A percentile compares a stretch with the other conserved stretches of the same genome.
Evolutionary conservation across 768 basidiomycete species (phyloP).

Genomic region (Naganishia onofrii): DNA sequence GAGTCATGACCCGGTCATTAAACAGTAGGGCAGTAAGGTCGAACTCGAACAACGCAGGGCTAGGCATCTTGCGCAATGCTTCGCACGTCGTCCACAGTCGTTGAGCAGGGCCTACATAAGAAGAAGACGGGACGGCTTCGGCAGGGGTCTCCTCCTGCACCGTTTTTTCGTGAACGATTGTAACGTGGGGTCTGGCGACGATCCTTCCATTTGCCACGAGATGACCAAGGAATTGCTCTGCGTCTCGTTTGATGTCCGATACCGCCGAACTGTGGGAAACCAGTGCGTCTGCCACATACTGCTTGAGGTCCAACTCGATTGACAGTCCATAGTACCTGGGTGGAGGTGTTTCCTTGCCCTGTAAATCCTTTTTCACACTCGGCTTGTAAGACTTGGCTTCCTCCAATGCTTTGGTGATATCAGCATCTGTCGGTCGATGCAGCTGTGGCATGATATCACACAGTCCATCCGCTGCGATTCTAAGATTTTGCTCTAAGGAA

Average conservation of each 20-base stretch:
- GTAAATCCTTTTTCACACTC: conserved; percentile 49
- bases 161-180: conserved; percentile 71
- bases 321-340: conserved; percentile 77
- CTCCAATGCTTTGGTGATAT: conserved; percentile 60
- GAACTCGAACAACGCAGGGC: conserved; percentile 63
- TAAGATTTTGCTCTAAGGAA: conserved; percentile 62
- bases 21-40: conserved; percentile 64
- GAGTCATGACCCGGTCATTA: conserved; percentile 75
- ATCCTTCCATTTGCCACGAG: conserved; percentile 59
- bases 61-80: conserved; percentile 51
- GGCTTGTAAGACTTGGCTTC: conserved; percentile 56
- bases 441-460: conserved; percentile 61
- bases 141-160: conserved; percentile 46
- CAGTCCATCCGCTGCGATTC: conserved; percentile 59
- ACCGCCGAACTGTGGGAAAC: neutral
- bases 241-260: conserved; percentile 34
- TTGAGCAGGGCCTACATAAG: neutral
- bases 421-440: conserved; percentile 61
- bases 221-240: conserved; percentile 57
- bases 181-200: conserved; percentile 71
- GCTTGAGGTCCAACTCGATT: conserved; percentile 66
- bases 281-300: conserved; percentile 55
- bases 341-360: conserved; percentile 47
- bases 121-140: conserved; percentile 5
- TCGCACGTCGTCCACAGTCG: conserved; percentile 61